These are phyloP conservation scores for Rostrohypoxylon terebratum DNA, from an alignment of 495 filamentous ascomycete genomes.

Conservation along the genomic window DNA sequence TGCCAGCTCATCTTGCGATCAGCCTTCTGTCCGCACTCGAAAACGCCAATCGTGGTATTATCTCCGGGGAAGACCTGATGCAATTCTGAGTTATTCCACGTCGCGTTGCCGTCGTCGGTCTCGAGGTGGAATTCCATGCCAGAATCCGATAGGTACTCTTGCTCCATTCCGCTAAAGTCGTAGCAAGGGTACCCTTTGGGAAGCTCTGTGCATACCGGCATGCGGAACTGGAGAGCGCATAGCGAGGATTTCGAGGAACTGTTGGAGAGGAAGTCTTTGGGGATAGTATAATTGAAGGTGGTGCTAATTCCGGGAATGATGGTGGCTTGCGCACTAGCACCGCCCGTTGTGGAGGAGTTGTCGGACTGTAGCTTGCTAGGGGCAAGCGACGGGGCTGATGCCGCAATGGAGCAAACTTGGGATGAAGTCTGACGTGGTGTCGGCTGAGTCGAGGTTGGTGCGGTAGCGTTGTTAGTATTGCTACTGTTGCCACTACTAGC, in stretches of 20 bases:
- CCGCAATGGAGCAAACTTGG: conserved; percentile 31
- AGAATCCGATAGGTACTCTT: conserved; percentile 43
- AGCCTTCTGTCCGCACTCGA: conserved; percentile 36
- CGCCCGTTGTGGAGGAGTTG: conserved; percentile 21
- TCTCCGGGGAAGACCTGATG: conserved; percentile 46
- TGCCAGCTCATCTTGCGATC: conserved; percentile 45
- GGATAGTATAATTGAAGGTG: conserved; percentile 39
- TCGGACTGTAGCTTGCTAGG: conserved; percentile 28
- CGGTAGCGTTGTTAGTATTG: conserved; percentile 17
- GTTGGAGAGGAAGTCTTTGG: conserved; percentile 30
- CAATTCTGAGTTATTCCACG: conserved; percentile 43
- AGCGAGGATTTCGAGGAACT: conserved; percentile 10
- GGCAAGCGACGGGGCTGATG: conserved; percentile 46
- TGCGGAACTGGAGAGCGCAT: conserved; percentile 49
- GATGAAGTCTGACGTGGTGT: conserved; percentile 27
- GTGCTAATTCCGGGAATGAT: conserved; percentile 37
- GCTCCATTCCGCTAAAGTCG: conserved; percentile 47
- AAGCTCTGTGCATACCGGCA: conserved; percentile 46
- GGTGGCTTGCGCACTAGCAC: conserved; percentile 10
- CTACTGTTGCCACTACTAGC: conserved; percentile 1
- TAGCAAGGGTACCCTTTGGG: conserved; percentile 48
- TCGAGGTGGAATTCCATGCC: conserved; percentile 47
- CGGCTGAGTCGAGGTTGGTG: background rate
- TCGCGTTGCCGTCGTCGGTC: conserved; percentile 30
- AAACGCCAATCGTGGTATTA: conserved; percentile 40